Base-by-base conservation (phyloP, 2,329 filamentous ascomycete species). In the Podosphaera xanthii region DNA sequence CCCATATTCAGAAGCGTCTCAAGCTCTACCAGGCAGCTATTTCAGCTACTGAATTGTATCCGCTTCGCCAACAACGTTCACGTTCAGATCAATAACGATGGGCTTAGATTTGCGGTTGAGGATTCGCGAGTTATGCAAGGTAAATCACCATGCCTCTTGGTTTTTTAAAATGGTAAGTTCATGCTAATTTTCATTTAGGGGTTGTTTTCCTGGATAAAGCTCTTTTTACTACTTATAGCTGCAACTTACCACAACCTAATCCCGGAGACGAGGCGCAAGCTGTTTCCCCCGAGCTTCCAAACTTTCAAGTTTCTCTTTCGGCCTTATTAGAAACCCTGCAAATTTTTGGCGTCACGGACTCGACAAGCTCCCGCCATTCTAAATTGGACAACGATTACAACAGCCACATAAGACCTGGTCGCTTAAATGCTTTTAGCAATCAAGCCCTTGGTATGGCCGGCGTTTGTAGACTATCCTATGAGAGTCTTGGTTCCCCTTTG, bases 271-370 rank as follows among this genome's bases (percentile, higher is more conserved):
- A 71, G n/a, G 62, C 35, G 14, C 10, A 12, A 2, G 50, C 69
- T 7, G 67, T 71, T 8, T 62, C 67, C 31, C 61, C 66, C 3
- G 68, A 74, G 3, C 76, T 80, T 36, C 83, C 87, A 6, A 80
- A 78, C 58, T 98, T 98, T 69, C 84, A 94, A 68, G 84, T 97
- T 63, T 92, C 89, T 1, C 79, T 98, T 7, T 77, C 84, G 3
- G 87, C 91, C 22, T 78, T 98, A 2, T 80, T 98, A 58, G 92
- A 97, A 72, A 94, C 91, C 0, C 77, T 98, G 6, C 91, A 96
- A 67, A 97, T 98, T 57, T 94, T 98, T 67, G 88, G 88, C 57
- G 82, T 90, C n/a, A 80, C 90, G 53, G 85, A 87, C 63, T 76
- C 81, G 12, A 74, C 79, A 4, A 64, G 59, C 64, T 75, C 74